Conservation (phyloP, 805 yeast species). For the Metschnikowia borealis region DNA sequence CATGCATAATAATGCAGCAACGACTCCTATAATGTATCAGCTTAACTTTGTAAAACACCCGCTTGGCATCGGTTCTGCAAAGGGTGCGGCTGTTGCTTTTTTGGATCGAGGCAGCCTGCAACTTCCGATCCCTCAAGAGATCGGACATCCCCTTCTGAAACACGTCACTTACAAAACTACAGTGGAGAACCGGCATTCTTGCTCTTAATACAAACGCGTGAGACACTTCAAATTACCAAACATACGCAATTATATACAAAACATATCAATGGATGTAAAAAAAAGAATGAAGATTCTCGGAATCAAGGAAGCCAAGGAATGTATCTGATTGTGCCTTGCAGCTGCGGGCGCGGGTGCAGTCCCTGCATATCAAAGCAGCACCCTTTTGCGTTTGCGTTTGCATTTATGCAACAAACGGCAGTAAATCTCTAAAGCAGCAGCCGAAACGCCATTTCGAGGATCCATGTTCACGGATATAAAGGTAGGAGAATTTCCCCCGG, state of each 20-base stretch:
- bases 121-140: no score
- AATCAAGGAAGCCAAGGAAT: no score
- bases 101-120: no score
- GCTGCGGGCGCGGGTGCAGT: neutral
- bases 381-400: neutral
- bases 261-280: no score
- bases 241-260: no score
- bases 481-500: neutral
- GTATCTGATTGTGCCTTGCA: no score
- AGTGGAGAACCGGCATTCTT: no score
- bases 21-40: neutral
- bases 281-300: no score
- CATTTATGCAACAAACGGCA: neutral
- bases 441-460: neutral
- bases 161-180: no score
- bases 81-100: neutral
- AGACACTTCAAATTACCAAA: no score
- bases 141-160: no score
- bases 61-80: neutral
- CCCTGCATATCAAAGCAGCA: neutral
- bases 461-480: neutral
- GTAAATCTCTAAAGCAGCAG: neutral
- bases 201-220: no score
- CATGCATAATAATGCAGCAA: neutral
- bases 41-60: neutral